A percentile compares a stretch with the other conserved stretches of the same genome.
Evolutionary conservation across 2,329 filamentous ascomycete species (phyloP).

Genomic region (Sodiomyces alkalinus): DNA sequence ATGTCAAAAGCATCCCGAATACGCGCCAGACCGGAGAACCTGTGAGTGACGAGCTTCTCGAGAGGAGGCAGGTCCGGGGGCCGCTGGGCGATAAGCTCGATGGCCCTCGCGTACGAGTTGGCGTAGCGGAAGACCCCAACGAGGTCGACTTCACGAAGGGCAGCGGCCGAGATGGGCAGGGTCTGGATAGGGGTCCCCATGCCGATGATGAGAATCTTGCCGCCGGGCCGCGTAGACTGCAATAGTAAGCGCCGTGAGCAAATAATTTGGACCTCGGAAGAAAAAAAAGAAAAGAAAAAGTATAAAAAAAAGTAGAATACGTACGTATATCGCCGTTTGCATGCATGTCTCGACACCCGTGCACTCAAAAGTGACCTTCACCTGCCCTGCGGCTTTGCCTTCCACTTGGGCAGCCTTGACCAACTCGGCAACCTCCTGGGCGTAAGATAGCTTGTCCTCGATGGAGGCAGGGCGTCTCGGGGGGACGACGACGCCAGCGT

Average conservation of each 20-base stretch:
- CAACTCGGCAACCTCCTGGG: conserved; percentile 30
- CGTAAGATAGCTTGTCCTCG: conserved; percentile 37
- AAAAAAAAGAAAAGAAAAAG: not conserved
- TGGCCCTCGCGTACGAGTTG: conserved; percentile 52
- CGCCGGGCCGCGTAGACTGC: conserved; percentile 47
- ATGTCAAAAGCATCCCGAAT: conserved; percentile 57
- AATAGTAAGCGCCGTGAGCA: conserved; percentile 1
- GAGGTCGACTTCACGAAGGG: conserved; percentile 56
- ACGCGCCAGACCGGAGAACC: conserved; percentile 45
- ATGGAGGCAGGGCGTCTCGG: conserved; percentile 29
- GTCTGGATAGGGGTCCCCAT: conserved; percentile 61
- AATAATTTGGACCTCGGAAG: not conserved
- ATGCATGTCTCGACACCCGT: conserved; percentile 66
- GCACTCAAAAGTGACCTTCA: conserved; percentile 59
- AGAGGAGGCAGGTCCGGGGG: conserved; percentile 45
- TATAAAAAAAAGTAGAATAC: conserved; percentile 8
- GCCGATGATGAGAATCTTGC: conserved; percentile 54
- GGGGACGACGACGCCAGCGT: conserved; percentile 34
- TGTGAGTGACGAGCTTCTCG: conserved; percentile 54
- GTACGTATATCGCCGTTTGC: conserved; percentile 56
- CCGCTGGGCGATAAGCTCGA: conserved; percentile 32
- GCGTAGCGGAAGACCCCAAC: conserved; percentile 57
- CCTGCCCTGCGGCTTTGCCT: conserved; percentile 40
- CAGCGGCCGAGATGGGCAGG: conserved; percentile 51
- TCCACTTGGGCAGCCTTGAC: conserved; percentile 20